phyloP scores from a whole-genome alignment of 1,284 basidiomycete genomes.

The Naganishia sp. region DNA sequence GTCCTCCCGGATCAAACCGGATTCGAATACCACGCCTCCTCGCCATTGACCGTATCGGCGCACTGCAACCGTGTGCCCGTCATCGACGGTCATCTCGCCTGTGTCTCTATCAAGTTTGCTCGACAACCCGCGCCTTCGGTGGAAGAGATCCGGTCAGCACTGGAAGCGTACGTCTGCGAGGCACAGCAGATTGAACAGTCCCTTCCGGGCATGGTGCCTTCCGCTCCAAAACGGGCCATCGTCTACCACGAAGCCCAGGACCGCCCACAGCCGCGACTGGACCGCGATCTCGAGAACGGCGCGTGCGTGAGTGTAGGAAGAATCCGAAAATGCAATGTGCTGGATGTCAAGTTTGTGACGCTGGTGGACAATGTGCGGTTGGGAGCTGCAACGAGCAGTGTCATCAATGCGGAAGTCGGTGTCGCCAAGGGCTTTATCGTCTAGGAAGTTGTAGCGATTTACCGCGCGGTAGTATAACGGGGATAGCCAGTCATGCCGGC shows the following conservation, averaged over 20 bases:
- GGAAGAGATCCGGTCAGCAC: conserved; percentile 82
- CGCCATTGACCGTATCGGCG: conserved; percentile 83
- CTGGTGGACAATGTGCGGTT: conserved; percentile 94
- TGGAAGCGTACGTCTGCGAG: conserved; percentile 73
- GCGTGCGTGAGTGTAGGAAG: conserved; percentile 91
- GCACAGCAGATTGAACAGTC: conserved; percentile 66
- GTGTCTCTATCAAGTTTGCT: conserved; percentile 83
- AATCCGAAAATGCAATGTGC: conserved; percentile 82
- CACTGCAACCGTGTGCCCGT: conserved; percentile 91
- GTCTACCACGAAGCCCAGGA: conserved; percentile 90
- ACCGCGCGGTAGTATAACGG: no score
- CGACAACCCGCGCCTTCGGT: conserved; percentile 77
- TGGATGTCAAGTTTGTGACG: conserved; percentile 96
- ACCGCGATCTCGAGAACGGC: conserved; percentile 87
- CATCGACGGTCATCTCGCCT: conserved; percentile 86
- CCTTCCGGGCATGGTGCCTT: conserved; percentile 62
- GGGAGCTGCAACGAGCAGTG: conserved; percentile 93
- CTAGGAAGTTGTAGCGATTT: neutral
- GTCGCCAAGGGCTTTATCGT: conserved; percentile 69
- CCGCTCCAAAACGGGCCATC: conserved; percentile 82
- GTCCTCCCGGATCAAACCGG: conserved; percentile 60
- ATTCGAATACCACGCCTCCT: conserved; percentile 82
- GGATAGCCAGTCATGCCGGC: no score
- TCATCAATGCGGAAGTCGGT: conserved; percentile 97
- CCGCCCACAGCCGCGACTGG: conserved; percentile 89